Evolutionary conservation across 371 early-diverging fungal species (phyloP).

Genomic region (Rhizomucor pusillus): DNA sequence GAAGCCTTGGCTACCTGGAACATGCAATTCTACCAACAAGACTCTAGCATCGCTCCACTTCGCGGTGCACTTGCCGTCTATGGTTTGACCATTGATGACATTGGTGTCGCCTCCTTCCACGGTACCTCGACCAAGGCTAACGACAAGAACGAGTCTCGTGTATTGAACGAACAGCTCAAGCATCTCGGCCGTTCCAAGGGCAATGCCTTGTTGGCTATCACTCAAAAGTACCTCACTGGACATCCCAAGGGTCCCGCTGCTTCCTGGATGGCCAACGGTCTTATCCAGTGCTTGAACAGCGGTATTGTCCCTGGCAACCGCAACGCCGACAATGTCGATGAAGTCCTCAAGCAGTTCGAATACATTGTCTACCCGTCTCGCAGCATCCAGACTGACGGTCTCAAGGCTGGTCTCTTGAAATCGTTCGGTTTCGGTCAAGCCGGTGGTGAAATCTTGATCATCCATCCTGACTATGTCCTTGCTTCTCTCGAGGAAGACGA

Average conservation of each 20-base stretch:
- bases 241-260: slow-evolving; percentile 98
- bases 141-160: slow-evolving; percentile 94
- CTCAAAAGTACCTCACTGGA: slow-evolving; percentile 96
- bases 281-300: slow-evolving; percentile 83
- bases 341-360: slow-evolving; percentile 74
- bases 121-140: slow-evolving; percentile 97
- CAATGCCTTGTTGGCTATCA: slow-evolving; percentile 77
- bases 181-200: slow-evolving; percentile 92
- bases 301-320: slow-evolving; percentile 95
- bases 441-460: slow-evolving; percentile 88
- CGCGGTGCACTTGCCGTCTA: slow-evolving; percentile 91
- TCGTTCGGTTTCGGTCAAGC: slow-evolving; percentile 98
- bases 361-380: slow-evolving; percentile 86
- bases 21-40: slow-evolving; percentile 85
- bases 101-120: slow-evolving; percentile 97
- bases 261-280: slow-evolving; percentile 97
- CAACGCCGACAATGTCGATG: slow-evolving; percentile 93
- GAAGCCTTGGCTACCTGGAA: slow-evolving; percentile 82
- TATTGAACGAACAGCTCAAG: slow-evolving; percentile 82
- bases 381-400: slow-evolving; percentile 88
- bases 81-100: slow-evolving; percentile 91
- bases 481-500: slow-evolving; percentile 74
- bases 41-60: slow-evolving; percentile 84
- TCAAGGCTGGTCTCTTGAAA: slow-evolving; percentile 94
- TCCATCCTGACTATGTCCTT: slow-evolving; percentile 91